phyloP scores from a whole-genome alignment of 352 stramenopile species.

The Ophiocytium majus region DNA sequence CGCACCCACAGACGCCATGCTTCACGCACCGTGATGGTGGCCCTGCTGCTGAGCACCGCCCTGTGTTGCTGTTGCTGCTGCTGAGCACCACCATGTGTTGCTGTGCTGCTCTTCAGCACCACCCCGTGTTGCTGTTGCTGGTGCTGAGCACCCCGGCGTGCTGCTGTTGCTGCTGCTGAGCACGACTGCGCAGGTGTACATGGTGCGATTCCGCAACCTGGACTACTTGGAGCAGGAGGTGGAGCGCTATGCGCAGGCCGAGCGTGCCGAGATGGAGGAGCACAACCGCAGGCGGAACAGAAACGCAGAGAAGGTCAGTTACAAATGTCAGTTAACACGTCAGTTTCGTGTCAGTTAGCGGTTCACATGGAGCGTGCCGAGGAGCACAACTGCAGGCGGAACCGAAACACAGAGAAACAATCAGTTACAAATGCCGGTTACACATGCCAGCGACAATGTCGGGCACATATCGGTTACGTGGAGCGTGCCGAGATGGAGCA shows the following conservation, averaged over 20 bases:
- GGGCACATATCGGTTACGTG: too few species aligned
- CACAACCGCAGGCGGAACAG: slow-evolving; percentile 48
- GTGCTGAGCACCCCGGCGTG: neutral
- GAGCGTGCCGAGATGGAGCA: slow-evolving; percentile 53
- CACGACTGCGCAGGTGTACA: slow-evolving; percentile 74
- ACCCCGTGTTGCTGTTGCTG: too few species aligned
- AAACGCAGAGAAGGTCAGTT: slow-evolving; percentile 44
- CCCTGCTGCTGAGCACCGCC: too few species aligned
- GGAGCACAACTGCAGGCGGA: slow-evolving; percentile 50
- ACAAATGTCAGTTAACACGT: neutral
- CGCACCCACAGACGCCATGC: too few species aligned
- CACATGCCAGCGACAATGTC: too few species aligned
- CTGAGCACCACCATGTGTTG: too few species aligned
- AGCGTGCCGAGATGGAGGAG: slow-evolving; percentile 51
- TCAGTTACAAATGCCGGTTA: too few species aligned
- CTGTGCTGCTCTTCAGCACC: too few species aligned
- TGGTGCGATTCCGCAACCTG: slow-evolving; percentile 88
- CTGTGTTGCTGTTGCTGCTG: too few species aligned
- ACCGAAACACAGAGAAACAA: slow-evolving; percentile 46
- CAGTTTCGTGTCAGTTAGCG: neutral
- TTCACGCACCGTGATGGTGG: too few species aligned
- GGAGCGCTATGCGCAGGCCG: slow-evolving; percentile 66
- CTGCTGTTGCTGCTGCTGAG: slow-evolving; percentile 7
- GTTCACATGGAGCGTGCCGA: slow-evolving; percentile 20
- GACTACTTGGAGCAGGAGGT: slow-evolving; percentile 92